These are phyloP conservation scores for Venturia carpophila DNA, from an alignment of 2,329 filamentous ascomycete species.

Conservation along the genomic window DNA sequence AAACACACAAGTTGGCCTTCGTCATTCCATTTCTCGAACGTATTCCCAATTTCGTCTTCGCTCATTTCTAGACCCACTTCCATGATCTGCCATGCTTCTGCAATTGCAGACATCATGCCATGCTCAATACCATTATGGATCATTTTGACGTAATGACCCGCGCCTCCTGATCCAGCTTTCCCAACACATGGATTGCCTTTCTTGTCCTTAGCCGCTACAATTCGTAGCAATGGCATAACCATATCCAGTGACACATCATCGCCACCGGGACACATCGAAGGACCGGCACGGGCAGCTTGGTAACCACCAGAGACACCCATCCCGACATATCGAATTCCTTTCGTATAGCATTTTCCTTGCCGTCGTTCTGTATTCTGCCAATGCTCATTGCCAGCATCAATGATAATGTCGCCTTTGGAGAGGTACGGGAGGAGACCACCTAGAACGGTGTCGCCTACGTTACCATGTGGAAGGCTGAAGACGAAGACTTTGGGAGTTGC, in stretches of 20 bases:
- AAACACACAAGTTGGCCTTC: conserved; percentile 46
- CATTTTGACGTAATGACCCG: conserved; percentile 69
- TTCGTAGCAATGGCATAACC: conserved; percentile 53
- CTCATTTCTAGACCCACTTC: conserved; percentile 49
- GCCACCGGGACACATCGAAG: conserved; percentile 60
- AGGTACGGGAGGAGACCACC: conserved; percentile 44
- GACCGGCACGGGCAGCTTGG: conserved; percentile 57
- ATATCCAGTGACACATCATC: conserved; percentile 49
- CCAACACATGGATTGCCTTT: conserved; percentile 53
- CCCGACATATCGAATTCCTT: conserved; percentile 58
- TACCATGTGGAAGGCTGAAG: conserved; percentile 46
- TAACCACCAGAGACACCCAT: conserved; percentile 64
- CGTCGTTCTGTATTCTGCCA: conserved; percentile 56
- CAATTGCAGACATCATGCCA: conserved; percentile 58
- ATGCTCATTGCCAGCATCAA: conserved; percentile 63
- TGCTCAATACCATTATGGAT: conserved; percentile 69
- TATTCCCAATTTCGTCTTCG: conserved; percentile 52
- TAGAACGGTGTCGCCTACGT: conserved; percentile 41
- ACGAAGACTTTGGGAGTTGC: conserved; percentile 44
- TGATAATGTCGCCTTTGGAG: conserved; percentile 54
- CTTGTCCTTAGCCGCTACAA: conserved; percentile 55
- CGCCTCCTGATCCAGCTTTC: conserved; percentile 53
- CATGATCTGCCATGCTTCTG: conserved; percentile 59
- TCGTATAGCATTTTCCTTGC: conserved; percentile 48
- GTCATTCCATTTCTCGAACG: conserved; percentile 54